A percentile compares a stretch with the other conserved stretches of the same genome.
Conservation (phyloP, 805 yeast genomes). For the Yamadazyma paraphyllophila region DNA sequence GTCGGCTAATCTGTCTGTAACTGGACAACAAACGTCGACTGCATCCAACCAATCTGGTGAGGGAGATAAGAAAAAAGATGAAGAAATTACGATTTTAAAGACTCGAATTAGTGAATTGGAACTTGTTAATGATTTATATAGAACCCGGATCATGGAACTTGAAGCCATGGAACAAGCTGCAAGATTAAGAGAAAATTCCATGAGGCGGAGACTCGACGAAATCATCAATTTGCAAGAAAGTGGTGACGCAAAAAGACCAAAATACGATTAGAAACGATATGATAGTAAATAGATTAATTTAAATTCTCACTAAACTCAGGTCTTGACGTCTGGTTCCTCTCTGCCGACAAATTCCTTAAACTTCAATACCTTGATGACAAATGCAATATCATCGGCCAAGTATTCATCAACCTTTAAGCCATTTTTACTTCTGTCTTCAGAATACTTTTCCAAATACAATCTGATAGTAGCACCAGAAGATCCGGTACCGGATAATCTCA, state of each 20-base stretch:
- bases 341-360: conserved; percentile 75
- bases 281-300: not conserved
- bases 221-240: conserved; percentile 28
- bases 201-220: conserved; percentile 51
- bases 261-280: conserved; percentile 1
- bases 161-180: conserved; percentile 66
- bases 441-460: conserved; percentile 83
- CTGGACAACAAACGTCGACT: no score
- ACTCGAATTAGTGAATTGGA: conserved; percentile 87
- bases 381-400: conserved; percentile 58
- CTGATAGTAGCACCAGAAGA: conserved; percentile 97
- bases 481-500: conserved; percentile 95
- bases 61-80: conserved; percentile 8
- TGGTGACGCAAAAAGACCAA: conserved; percentile 13
- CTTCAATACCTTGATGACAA: conserved; percentile 65
- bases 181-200: conserved; percentile 46
- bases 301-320: conserved; percentile 26
- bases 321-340: conserved; percentile 85
- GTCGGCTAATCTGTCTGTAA: no score
- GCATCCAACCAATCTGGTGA: no score
- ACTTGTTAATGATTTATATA: conserved; percentile 83
- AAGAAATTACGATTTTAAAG: conserved; percentile 46
- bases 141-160: conserved; percentile 77
- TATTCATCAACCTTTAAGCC: conserved; percentile 60
- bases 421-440: conserved; percentile 53